Conservation (phyloP, 345 rosid species). For the Lepidium aucheri region DNA sequence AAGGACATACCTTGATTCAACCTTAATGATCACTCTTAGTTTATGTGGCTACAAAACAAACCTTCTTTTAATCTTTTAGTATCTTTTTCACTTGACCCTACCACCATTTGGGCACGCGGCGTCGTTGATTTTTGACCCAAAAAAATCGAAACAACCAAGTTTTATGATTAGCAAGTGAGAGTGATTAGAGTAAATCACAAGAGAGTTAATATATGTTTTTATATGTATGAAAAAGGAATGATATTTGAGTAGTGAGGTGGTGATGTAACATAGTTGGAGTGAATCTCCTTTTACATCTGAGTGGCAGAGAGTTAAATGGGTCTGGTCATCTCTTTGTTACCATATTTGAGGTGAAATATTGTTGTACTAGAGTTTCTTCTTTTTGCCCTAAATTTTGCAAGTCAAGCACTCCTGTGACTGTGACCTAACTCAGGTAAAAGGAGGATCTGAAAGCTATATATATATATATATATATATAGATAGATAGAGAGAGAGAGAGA, state of each 20-base stretch:
- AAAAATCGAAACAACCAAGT: not conserved
- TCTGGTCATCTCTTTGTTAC: conserved; percentile 26
- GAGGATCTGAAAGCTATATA: not conserved
- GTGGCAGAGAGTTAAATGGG: conserved; percentile 22
- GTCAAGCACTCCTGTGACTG: conserved; percentile 25
- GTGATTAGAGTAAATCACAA: conserved; percentile 9
- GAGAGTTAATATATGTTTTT: not conserved
- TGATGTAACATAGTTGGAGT: conserved; percentile 21
- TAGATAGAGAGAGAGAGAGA: not conserved
- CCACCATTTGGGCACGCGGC: conserved; percentile 8
- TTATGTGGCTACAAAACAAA: conserved; percentile 20
- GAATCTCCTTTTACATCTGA: conserved; percentile 16
- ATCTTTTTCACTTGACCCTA: conserved; percentile 25
- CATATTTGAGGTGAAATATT: conserved; percentile 26
- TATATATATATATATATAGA: not conserved
- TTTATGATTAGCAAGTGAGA: conserved; percentile 6
- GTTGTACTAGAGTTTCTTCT: conserved; percentile 26
- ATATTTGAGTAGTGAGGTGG: conserved; percentile 17
- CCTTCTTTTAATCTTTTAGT: conserved; percentile 17
- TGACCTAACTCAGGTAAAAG: conserved; percentile 25
- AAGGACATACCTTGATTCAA: conserved; percentile 28
- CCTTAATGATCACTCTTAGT: conserved; percentile 19
- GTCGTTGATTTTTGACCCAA: conserved; percentile 17
- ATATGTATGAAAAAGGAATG: not conserved
- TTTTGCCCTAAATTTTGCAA: conserved; percentile 28